A percentile compares a stretch with the other conserved stretches of the same genome.
These are phyloP conservation scores for Lactarius hengduanensis DNA, from an alignment of 768 basidiomycete genomes.

Conservation along the genomic window DNA sequence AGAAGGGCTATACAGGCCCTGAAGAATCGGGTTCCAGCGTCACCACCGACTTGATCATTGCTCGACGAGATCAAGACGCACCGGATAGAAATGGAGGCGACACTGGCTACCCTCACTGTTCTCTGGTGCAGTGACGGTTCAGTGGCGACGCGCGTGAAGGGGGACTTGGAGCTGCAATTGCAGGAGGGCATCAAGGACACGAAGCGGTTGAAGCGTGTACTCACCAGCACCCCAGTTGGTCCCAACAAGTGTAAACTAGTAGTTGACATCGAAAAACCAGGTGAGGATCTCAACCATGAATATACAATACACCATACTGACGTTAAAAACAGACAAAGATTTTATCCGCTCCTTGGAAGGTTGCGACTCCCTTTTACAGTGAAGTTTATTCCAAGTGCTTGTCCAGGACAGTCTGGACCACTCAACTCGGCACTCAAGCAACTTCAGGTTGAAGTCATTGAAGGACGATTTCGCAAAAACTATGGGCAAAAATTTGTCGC, in stretches of 20 bases:
- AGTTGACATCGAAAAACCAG: neutral
- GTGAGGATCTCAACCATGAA: neutral
- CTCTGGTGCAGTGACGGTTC: neutral
- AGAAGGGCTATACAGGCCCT: too few species aligned
- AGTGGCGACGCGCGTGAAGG: neutral
- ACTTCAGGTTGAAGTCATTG: neutral
- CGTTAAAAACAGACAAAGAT: neutral
- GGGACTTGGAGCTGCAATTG: neutral
- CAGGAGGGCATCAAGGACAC: neutral
- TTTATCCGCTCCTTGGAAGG: neutral
- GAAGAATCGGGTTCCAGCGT: too few species aligned
- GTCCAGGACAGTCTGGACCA: slow-evolving; percentile 5
- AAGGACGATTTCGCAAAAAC: neutral
- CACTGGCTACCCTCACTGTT: neutral
- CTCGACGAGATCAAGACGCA: too few species aligned
- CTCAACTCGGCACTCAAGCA: neutral
- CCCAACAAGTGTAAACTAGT: neutral
- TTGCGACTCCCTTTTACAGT: neutral
- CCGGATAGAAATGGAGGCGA: neutral
- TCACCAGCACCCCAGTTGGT: neutral
- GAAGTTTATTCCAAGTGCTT: slow-evolving; percentile 9
- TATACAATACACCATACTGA: neutral
- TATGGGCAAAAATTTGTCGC: neutral
- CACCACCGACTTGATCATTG: too few species aligned
- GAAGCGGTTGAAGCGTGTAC: neutral